Evolutionary conservation across 805 yeast genomes (phyloP).

Genomic region (Candida insectorum): DNA sequence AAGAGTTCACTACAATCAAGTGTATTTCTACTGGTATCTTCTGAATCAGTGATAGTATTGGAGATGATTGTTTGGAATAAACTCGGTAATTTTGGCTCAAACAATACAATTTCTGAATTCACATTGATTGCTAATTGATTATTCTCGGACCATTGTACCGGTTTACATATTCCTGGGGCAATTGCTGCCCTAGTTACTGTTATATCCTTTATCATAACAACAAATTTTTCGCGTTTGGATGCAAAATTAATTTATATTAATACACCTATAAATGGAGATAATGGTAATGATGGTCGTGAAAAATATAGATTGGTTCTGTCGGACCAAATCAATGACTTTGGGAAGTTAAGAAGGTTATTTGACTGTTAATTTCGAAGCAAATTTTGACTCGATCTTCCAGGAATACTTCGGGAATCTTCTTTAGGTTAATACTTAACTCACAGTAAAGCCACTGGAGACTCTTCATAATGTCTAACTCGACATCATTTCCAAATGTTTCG

Average conservation of each 20-base stretch:
- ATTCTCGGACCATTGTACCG: slow-evolving; percentile 34
- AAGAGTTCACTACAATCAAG: slow-evolving; percentile 25
- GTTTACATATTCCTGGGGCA: slow-evolving; percentile 13
- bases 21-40: slow-evolving; percentile 7
- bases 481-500: slow-evolving; percentile 25
- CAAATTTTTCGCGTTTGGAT: no score
- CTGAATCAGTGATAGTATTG: slow-evolving; percentile 2
- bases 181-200: slow-evolving; percentile 8
- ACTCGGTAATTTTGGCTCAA: slow-evolving; percentile 38
- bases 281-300: no score
- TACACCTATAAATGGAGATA: no score
- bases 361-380: slow-evolving; percentile 22
- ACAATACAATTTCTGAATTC: slow-evolving; percentile 26
- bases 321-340: background rate
- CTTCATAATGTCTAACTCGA: slow-evolving; percentile 25
- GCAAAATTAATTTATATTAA: no score
- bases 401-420: slow-evolving; percentile 18
- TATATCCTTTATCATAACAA: slow-evolving; percentile 12
- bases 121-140: slow-evolving; percentile 35
- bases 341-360: slow-evolving; percentile 19
- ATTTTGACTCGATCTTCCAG: slow-evolving; percentile 19
- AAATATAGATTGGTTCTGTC: no score
- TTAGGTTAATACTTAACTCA: slow-evolving; percentile 16
- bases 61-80: slow-evolving; percentile 22
- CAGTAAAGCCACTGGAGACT: slow-evolving; percentile 29